Conservation (phyloP, 1,284 basidiomycete genomes). For the Neolentinus lepideus region DNA sequence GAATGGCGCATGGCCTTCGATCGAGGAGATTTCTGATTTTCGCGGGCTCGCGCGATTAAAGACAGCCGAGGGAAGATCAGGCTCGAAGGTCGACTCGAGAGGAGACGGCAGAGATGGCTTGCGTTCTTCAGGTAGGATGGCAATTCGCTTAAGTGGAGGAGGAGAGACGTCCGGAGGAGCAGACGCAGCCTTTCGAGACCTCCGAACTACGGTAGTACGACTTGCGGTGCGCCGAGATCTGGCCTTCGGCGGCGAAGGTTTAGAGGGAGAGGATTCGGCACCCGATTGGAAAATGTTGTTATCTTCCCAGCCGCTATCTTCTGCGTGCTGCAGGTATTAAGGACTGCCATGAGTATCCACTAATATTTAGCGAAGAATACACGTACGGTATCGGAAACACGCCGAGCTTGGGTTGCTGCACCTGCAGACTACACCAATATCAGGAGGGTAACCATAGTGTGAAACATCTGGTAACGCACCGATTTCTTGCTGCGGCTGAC, state of each 20-base stretch:
- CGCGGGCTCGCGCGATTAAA: constrained; percentile 11
- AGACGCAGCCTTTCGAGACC: constrained; percentile 60
- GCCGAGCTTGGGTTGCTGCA: constrained; percentile 41
- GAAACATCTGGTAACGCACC: constrained; percentile 29
- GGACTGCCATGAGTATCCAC: neutral
- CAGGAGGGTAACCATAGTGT: neutral
- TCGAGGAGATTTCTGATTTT: constrained; percentile 12
- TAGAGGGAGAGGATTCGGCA: constrained; percentile 65
- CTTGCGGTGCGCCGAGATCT: constrained; percentile 40
- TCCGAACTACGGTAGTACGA: constrained; percentile 11
- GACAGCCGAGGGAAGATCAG: constrained; percentile 38
- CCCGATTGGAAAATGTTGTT: constrained; percentile 82
- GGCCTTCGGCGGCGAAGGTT: constrained; percentile 46
- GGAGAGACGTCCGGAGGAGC: constrained; percentile 56
- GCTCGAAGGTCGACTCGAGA: constrained; percentile 45
- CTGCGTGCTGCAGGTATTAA: constrained; percentile 16
- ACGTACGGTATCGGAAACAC: constrained; percentile 40
- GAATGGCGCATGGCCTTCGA: constrained; percentile 12
- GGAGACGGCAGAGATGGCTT: constrained; percentile 2
- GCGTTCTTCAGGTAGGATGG: constrained; percentile 4
- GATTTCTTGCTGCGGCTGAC: constrained; percentile 52
- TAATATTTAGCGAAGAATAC: neutral
- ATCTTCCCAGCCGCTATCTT: constrained; percentile 81
- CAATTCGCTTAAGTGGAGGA: constrained; percentile 18
- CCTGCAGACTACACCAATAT: constrained; percentile 32